phyloP scores from a whole-genome alignment of 2,329 filamentous ascomycete species.

The Ceratocystis papillata region DNA sequence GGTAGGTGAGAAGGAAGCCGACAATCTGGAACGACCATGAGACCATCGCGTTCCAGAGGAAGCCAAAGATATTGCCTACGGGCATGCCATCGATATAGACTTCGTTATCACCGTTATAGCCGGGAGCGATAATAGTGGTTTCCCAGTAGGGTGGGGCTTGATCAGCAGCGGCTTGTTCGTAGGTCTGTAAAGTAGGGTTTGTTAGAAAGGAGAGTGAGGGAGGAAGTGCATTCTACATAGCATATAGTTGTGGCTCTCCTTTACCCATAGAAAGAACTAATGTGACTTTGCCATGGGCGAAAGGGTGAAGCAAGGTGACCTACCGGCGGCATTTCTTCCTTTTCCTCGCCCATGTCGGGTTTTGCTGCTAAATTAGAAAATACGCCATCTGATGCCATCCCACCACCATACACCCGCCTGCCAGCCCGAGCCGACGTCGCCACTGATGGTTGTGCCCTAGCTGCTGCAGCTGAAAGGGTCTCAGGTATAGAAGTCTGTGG shows the following conservation, averaged over 20 bases:
- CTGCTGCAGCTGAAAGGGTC: background rate
- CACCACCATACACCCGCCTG: conserved; percentile 51
- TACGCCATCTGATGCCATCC: conserved; percentile 80
- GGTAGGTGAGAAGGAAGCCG: conserved; percentile 94
- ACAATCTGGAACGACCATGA: conserved; percentile 95
- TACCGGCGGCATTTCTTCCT: conserved; percentile 90
- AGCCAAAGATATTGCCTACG: conserved; percentile 76
- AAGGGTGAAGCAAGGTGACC: conserved; percentile 30
- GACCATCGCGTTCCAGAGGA: conserved; percentile 90
- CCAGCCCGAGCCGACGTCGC: background rate
- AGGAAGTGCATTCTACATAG: background rate
- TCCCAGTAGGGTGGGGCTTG: conserved; percentile 98
- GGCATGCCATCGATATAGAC: conserved; percentile 95
- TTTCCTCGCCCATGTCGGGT: conserved; percentile 61
- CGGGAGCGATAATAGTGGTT: conserved; percentile 90
- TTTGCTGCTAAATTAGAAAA: conserved; percentile 93
- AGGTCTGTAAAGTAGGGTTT: conserved; percentile 50
- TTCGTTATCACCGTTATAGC: conserved; percentile 79
- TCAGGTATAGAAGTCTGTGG: conserved; percentile 25
- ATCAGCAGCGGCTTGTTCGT: conserved; percentile 95
- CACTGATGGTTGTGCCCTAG: background rate
- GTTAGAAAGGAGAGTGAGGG: conserved; percentile 31
- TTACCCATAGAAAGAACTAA: no score
- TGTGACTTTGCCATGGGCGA: background rate
- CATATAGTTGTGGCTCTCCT: no score